Conservation (phyloP, 306 rosid species). For the Boehmeria nivea region DNA sequence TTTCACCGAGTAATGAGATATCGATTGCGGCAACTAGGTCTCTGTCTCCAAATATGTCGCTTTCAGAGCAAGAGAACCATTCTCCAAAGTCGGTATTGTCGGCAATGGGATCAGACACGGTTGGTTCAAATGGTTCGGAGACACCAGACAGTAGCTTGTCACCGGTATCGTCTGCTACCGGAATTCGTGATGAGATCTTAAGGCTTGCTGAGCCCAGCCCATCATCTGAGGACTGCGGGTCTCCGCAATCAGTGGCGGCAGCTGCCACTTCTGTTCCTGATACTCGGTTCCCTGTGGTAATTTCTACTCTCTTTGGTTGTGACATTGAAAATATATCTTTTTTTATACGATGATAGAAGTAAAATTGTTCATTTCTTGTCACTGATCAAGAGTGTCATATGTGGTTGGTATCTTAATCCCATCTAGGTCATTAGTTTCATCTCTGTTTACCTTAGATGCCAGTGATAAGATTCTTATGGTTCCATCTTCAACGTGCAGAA, state of each 20-base stretch:
- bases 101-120: constrained; percentile 38
- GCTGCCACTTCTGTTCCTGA: constrained; percentile 22
- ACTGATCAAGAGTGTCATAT: too few species aligned
- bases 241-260: constrained; percentile 24
- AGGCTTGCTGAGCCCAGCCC: constrained; percentile 32
- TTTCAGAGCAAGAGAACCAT: constrained; percentile 51
- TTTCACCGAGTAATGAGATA: constrained; percentile 25
- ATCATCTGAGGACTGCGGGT: constrained; percentile 29
- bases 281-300: constrained; percentile 43
- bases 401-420: too few species aligned
- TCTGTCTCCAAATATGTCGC: constrained; percentile 38
- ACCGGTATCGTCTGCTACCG: constrained; percentile 48
- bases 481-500: constrained; percentile 38
- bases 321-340: too few species aligned
- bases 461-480: constrained; percentile 12
- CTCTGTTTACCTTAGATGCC: too few species aligned
- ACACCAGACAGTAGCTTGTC: constrained; percentile 42
- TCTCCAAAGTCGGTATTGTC: constrained; percentile 69
- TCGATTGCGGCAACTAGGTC: constrained; percentile 31
- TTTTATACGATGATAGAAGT: background rate
- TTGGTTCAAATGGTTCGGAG: constrained; percentile 46
- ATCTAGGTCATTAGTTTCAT: too few species aligned
- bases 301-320: constrained; percentile 9
- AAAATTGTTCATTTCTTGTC: background rate
- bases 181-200: constrained; percentile 20